phyloP scores from a whole-genome alignment of 2,329 filamentous ascomycete species.

The Microcyclosporella mali region DNA sequence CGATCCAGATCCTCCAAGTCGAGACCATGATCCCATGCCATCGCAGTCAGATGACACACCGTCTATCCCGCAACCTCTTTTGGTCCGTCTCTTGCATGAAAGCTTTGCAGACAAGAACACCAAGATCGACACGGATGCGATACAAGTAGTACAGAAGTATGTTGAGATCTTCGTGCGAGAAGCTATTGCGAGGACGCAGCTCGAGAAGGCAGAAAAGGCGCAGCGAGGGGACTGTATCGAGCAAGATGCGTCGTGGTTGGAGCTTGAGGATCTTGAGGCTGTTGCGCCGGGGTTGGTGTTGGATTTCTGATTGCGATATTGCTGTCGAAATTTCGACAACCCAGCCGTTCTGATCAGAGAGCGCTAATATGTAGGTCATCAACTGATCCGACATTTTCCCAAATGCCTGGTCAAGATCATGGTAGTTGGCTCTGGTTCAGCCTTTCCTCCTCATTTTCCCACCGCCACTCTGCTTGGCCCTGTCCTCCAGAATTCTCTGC shows the following conservation, averaged over 20 bases:
- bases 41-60: slow-evolving; percentile 23
- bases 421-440: slow-evolving; percentile 1
- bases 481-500: slow-evolving; percentile 15
- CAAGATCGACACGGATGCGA: slow-evolving; percentile 69
- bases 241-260: slow-evolving; percentile 36
- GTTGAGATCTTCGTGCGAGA: slow-evolving; percentile 88
- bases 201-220: slow-evolving; percentile 53
- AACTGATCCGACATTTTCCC: too few relatives aligned
- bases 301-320: slow-evolving; percentile 57
- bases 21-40: slow-evolving; percentile 9
- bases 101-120: slow-evolving; percentile 67
- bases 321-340: too few relatives aligned
- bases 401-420: too few relatives aligned
- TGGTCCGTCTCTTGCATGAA: slow-evolving; percentile 71
- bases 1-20: slow-evolving; percentile 1
- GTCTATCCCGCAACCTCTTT: slow-evolving; percentile 64
- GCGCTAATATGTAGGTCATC: too few relatives aligned
- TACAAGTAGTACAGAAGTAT: slow-evolving; percentile 72
- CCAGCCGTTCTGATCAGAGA: too few relatives aligned
- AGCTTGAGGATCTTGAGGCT: slow-evolving; percentile 87
- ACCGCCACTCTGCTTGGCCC: slow-evolving; percentile 6
- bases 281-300: slow-evolving; percentile 76
- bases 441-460: slow-evolving; percentile 9
- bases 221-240: slow-evolving; percentile 28
- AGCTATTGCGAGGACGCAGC: slow-evolving; percentile 71